Evolutionary conservation across 768 basidiomycete genomes (phyloP).

Genomic region (Phanerochaete carnosa): DNA sequence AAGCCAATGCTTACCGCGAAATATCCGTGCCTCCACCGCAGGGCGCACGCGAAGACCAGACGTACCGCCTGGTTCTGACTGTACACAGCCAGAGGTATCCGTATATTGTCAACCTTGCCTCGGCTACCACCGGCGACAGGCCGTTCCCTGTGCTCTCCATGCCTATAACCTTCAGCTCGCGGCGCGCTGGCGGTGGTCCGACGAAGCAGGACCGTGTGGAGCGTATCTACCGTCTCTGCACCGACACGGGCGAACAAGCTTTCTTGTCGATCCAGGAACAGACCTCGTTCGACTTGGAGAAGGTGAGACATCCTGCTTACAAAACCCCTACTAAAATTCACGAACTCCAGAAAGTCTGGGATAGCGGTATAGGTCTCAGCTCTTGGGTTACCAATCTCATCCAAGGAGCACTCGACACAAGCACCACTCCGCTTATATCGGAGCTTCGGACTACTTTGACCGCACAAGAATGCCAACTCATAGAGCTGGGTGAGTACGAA

Average conservation of each 20-base stretch:
- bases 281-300: slow-evolving; percentile 90
- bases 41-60: slow-evolving; percentile 45
- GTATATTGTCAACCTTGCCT: slow-evolving; percentile 40
- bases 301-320: slow-evolving; percentile 44
- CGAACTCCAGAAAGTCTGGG: slow-evolving; percentile 85
- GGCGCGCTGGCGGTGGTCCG: slow-evolving; percentile 15
- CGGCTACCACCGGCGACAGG: slow-evolving; percentile 34
- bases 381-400: slow-evolving; percentile 61
- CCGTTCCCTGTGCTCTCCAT: slow-evolving; percentile 68
- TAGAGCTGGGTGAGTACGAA: slow-evolving; percentile 72
- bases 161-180: slow-evolving; percentile 51
- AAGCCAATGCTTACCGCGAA: slow-evolving; percentile 69
- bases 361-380: slow-evolving; percentile 84
- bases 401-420: slow-evolving; percentile 17
- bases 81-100: slow-evolving; percentile 28
- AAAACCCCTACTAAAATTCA: not conserved
- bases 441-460: not conserved
- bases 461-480: slow-evolving; percentile 34
- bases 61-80: slow-evolving; percentile 65
- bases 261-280: slow-evolving; percentile 65
- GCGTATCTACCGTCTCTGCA: slow-evolving; percentile 41
- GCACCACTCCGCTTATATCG: not conserved
- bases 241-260: slow-evolving; percentile 10
- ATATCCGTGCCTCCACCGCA: slow-evolving; percentile 65
- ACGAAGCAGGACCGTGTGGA: slow-evolving; percentile 69